A percentile compares a stretch with the other conserved stretches of the same genome.
These are phyloP conservation scores for Periconia sp. DNA, from an alignment of 2,329 filamentous ascomycete genomes.

Conservation along the genomic window DNA sequence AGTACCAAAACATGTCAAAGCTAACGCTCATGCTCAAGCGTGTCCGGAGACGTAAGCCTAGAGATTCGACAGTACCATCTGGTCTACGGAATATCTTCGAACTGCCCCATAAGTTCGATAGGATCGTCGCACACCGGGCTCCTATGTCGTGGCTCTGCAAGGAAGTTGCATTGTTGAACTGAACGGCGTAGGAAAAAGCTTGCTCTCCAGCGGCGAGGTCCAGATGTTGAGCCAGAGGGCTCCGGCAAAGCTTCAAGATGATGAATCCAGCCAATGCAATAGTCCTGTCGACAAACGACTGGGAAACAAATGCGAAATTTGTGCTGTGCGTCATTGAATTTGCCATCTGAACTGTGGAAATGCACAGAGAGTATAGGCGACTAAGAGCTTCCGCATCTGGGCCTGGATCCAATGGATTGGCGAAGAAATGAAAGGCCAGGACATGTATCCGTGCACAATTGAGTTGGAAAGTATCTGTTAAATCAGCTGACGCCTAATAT, in stretches of 20 bases:
- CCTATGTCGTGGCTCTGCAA: conserved; percentile 42
- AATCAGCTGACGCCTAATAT: conserved; percentile 15
- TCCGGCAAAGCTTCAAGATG: conserved; percentile 39
- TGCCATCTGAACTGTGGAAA: conserved; percentile 37
- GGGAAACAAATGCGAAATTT: conserved; percentile 33
- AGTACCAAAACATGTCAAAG: conserved; percentile 50
- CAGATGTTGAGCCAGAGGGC: conserved; percentile 36
- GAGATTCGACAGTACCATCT: conserved; percentile 39
- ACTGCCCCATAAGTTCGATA: conserved; percentile 44
- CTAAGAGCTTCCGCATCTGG: conserved; percentile 35
- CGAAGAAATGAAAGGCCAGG: conserved; percentile 45
- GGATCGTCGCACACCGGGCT: conserved; percentile 34
- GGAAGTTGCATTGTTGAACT: conserved; percentile 41
- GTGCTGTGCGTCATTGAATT: conserved; percentile 26
- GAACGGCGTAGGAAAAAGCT: conserved; percentile 38
- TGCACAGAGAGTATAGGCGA: conserved; percentile 40
- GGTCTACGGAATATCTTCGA: conserved; percentile 38
- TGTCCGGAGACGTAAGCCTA: conserved; percentile 39
- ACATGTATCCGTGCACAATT: conserved; percentile 44
- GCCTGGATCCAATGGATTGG: conserved; percentile 30
- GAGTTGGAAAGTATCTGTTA: conserved; percentile 38
- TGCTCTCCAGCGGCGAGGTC: conserved; percentile 41
- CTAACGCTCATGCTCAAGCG: conserved; percentile 45
- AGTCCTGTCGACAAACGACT: conserved; percentile 42
- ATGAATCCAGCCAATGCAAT: conserved; percentile 40